phyloP scores from a whole-genome alignment of 192 early-diverging fungal species.

The Coemansia sp. region DNA sequence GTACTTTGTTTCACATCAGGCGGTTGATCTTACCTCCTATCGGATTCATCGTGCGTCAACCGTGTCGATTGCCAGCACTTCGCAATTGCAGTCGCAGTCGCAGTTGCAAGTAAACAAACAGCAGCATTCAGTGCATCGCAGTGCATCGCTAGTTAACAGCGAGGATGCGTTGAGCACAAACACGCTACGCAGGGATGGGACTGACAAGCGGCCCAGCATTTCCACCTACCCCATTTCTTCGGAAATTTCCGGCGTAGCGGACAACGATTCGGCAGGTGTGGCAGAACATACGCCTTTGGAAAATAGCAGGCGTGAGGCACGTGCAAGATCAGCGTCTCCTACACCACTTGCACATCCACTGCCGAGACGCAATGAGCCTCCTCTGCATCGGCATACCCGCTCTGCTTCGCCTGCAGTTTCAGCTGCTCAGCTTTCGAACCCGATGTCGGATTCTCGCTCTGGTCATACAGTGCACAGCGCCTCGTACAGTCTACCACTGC shows the following conservation, averaged over 20 bases:
- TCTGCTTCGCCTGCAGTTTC: conserved; percentile 20
- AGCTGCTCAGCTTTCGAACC: background rate
- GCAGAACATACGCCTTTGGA: background rate
- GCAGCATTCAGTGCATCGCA: background rate
- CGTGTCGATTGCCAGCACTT: conserved; percentile 16
- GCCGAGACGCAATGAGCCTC: conserved; percentile 10
- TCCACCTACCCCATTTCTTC: conserved; percentile 1
- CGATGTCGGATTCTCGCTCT: background rate
- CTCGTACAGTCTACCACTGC: conserved; percentile 15
- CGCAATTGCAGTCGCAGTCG: background rate
- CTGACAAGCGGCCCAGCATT: conserved; percentile 4
- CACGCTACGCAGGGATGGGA: background rate
- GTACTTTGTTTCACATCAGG: conserved; percentile 38
- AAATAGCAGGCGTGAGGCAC: background rate
- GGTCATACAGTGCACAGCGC: conserved; percentile 16
- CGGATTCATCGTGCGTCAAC: conserved; percentile 44
- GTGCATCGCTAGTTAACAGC: background rate
- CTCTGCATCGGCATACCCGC: conserved; percentile 33
- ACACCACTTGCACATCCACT: conserved; percentile 16
- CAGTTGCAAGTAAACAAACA: background rate
- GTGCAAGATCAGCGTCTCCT: conserved; percentile 37
- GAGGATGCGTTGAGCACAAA: background rate
- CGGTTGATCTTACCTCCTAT: conserved; percentile 20
- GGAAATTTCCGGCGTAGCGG: background rate
- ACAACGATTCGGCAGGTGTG: background rate